phyloP scores from a whole-genome alignment of 2,329 filamentous ascomycete species.

The Elsinoe fawcettii region DNA sequence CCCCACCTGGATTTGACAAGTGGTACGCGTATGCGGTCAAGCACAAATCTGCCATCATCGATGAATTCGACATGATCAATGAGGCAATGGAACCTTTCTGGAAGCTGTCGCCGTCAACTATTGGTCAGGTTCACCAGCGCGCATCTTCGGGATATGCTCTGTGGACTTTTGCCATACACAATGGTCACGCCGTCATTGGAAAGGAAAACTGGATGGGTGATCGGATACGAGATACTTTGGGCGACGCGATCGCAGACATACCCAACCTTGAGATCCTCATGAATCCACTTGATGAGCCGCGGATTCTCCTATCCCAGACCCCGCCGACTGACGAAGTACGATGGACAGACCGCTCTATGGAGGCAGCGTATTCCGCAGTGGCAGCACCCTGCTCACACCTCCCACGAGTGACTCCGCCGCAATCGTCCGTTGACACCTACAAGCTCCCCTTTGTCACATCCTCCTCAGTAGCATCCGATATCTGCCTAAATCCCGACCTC shows the following conservation, averaged over 20 bases:
- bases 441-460: slow-evolving; percentile 6
- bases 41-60: slow-evolving; percentile 47
- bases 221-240: not conserved
- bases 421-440: not conserved
- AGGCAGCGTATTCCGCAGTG: not conserved
- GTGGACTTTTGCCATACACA: slow-evolving; percentile 8
- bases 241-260: not conserved
- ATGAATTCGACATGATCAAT: slow-evolving; percentile 56
- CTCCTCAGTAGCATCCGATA: slow-evolving; percentile 22
- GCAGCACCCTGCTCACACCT: slow-evolving; percentile 6
- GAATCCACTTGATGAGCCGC: slow-evolving; percentile 14
- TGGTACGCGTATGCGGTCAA: slow-evolving; percentile 52
- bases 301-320: not conserved
- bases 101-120: slow-evolving; percentile 42
- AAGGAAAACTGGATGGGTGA: slow-evolving; percentile 15
- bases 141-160: not conserved
- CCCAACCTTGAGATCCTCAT: slow-evolving; percentile 11
- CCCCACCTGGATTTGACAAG: slow-evolving; percentile 52
- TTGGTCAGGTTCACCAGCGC: slow-evolving; percentile 24
- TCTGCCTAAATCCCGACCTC: slow-evolving; percentile 43
- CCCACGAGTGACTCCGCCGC: not conserved
- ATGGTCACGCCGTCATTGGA: slow-evolving; percentile 1
- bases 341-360: slow-evolving; percentile 2
- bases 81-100: slow-evolving; percentile 51
- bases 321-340: not conserved